These are phyloP conservation scores for Trichocomaceae sp. DNA, from an alignment of 2,329 filamentous ascomycete species.

Conservation along the genomic window DNA sequence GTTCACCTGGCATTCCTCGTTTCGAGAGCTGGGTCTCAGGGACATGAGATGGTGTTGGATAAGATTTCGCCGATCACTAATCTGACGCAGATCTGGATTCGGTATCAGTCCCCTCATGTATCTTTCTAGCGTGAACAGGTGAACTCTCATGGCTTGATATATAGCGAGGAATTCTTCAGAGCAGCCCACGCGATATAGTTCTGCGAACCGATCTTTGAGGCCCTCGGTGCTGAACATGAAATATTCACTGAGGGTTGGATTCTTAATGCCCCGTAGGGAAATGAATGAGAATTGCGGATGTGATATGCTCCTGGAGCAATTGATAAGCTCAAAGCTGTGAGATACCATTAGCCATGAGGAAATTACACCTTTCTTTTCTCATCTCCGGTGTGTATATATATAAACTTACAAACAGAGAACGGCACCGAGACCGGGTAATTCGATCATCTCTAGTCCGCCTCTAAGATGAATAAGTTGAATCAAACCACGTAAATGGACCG, in stretches of 20 bases:
- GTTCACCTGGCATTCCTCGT: constrained; percentile 10
- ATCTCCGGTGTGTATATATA: background rate
- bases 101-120: constrained; percentile 12
- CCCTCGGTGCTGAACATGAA: background rate
- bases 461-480: constrained; percentile 18
- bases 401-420: constrained; percentile 22
- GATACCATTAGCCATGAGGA: too few relatives aligned
- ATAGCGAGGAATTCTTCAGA: constrained; percentile 17
- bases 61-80: constrained; percentile 22
- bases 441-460: constrained; percentile 22
- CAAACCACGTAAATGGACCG: constrained; percentile 13
- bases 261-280: background rate
- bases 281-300: constrained; percentile 6
- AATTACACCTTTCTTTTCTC: background rate
- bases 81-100: constrained; percentile 11
- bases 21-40: constrained; percentile 13
- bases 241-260: background rate
- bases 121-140: background rate
- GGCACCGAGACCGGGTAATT: constrained; percentile 24
- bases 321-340: too few relatives aligned
- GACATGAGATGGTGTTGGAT: constrained; percentile 24
- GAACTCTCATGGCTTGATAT: constrained; percentile 15
- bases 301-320: background rate
- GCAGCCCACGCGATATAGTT: constrained; percentile 13
- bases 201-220: background rate